A percentile compares a stretch with the other conserved stretches of the same genome.
These are phyloP conservation scores for Colletotrichum ledebouriae DNA, from an alignment of 2,329 filamentous ascomycete genomes.

Conservation along the genomic window DNA sequence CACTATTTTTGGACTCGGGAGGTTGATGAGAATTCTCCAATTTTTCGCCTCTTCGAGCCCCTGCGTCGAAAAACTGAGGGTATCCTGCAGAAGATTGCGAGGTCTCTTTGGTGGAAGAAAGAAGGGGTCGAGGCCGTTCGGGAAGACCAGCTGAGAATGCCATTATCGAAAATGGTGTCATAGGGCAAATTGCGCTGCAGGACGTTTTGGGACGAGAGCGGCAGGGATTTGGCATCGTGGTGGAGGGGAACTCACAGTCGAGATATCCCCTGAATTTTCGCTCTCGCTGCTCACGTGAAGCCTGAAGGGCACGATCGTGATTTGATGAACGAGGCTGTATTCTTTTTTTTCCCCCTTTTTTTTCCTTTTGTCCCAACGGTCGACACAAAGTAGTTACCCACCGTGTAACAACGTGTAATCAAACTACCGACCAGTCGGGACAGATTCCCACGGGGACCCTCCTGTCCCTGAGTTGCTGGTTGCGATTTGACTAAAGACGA, in stretches of 20 bases:
- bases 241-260: too few relatives aligned
- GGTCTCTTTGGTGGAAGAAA: conserved; percentile 1
- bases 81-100: conserved; percentile 26
- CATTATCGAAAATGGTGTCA: conserved; percentile 33
- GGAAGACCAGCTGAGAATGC: conserved; percentile 14
- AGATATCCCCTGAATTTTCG: background rate
- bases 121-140: conserved; percentile 9
- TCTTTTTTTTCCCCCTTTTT: background rate
- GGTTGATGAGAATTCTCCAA: conserved; percentile 25
- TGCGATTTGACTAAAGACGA: conserved; percentile 26
- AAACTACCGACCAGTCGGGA: conserved; percentile 32
- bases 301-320: too few relatives aligned
- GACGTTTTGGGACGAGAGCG: background rate
- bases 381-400: conserved; percentile 4
- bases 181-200: conserved; percentile 27
- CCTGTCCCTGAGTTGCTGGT: conserved; percentile 7
- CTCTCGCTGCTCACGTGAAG: background rate
- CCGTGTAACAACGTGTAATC: conserved; percentile 30
- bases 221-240: background rate
- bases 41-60: conserved; percentile 30
- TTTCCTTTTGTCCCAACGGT: background rate
- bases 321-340: conserved; percentile 16
- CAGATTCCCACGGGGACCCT: conserved; percentile 17
- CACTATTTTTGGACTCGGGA: conserved; percentile 27
- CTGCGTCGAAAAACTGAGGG: conserved; percentile 3